Evolutionary conservation across 2,329 filamentous ascomycete genomes (phyloP), one percentile per base, ranked within the genome.

Genomic region (Fusarium albosuccineum): DNA sequence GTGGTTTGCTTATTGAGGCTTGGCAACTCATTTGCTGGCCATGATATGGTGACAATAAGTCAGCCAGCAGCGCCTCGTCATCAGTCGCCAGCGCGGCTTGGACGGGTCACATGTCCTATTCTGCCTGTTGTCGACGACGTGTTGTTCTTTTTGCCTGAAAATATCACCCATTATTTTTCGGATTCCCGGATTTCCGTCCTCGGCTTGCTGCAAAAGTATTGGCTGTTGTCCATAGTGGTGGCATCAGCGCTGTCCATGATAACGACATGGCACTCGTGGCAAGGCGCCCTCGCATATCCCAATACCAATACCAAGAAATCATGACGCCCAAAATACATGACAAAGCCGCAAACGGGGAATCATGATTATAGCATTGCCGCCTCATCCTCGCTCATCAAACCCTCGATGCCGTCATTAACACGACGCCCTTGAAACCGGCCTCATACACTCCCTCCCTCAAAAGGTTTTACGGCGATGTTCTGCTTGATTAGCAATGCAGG

Each of bases 61-160:
- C 60, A 68, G 65, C 49, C 54, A 64, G 55, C 55, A 54, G 53
- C 48, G 65, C 61, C 65, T 67, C 60, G 64, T 67, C 65, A 67
- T 62, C 65, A 22, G 17, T 22, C 49, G 52, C 17, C 45, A 42
- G 16, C 39, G 46, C 59, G 52, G 52, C 52, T 55, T 46, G 41
- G 52, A 22, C 37, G 26, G 41, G 52, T 56, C 56, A 54, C 54
- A 54, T 62, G 48, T 27, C 22, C 4, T 10, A 16, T 16, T 44
- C 36, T 5, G 57, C 27, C 64, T 62, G 60, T 39, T 26, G 30
- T 52, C 59, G 10, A 44, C 34, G 39, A 29, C 37, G 40, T 27
- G 22, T 64, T 29, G 22, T 22, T 22, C 37, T 11, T 27, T 44
- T 7, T 37, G 17, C n/a, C 37, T n/a, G 26, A 44, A 11, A 50